Evolutionary conservation across 768 basidiomycete species (phyloP), one percentile per base, ranked within the genome.

Genomic region (Termitomyces eurrhizus): DNA sequence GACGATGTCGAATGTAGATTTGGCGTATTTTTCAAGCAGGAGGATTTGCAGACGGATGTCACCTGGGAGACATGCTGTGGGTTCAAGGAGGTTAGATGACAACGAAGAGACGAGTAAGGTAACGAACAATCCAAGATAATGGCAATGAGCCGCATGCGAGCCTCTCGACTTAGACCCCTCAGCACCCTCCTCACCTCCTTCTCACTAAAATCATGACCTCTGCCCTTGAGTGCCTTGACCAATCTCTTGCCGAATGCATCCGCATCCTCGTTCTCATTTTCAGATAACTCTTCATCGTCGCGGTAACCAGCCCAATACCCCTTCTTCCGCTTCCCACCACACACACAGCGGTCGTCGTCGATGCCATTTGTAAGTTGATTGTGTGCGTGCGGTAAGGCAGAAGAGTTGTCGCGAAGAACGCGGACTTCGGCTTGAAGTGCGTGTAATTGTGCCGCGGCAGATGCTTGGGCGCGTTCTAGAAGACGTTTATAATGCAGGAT

Each of bases 21-120:
- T 85, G 39, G 83, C 82, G 65, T 96, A 95, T 71, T 93, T 92
- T 72, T 94, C 85, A 18, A 96, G 82, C 2, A 92, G 83, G 1
- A 89, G 80, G 48, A 95, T 92, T 70, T 94, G 93, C 7, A 91
- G 78, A 12, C 83, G 84, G 36, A 95, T 90, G 66, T 95, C 93
- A 36, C 92, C 91, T 0, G 93, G 93, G 63, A 92, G 78, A 72
- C 88, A 85, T 12, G 89, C 90, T 90, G 62, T 32, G 24, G 60
- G 56, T 8, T 14, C 13, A 14, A 37, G 48, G 21, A n/a, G 29
- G 56, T 57, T 7, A 29, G 32, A 14, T 18, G 50, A 13, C 1
- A 56, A 46, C 55, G 45, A 26, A 42, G 29, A 42, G 21, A 46
- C 4, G 29, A 7, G 26, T 50, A 52, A 55, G 24, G 7, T 3